A percentile compares a stretch with the other conserved stretches of the same genome.
These are phyloP conservation scores for Fusarium sp. DNA, from an alignment of 2,329 filamentous ascomycete genomes.

Conservation along the genomic window DNA sequence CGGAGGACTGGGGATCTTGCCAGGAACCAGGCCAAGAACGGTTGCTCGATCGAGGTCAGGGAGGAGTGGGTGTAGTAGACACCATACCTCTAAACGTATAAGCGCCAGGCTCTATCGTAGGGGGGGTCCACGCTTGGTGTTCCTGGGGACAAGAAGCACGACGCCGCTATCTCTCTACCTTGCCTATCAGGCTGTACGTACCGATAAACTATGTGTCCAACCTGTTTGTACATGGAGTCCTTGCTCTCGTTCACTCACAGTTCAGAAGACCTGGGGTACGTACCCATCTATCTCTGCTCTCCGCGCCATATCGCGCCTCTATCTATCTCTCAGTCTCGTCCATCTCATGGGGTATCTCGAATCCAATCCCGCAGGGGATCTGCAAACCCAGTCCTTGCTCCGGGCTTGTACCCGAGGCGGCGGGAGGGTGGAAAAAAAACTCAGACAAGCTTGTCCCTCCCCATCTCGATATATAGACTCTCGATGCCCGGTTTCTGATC, in stretches of 20 bases:
- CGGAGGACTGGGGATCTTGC: constrained; percentile 30
- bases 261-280: neutral
- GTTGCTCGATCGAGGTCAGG: constrained; percentile 6
- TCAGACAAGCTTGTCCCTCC: neutral
- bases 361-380: constrained; percentile 3
- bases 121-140: constrained; percentile 12
- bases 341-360: constrained; percentile 13
- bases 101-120: constrained; percentile 9
- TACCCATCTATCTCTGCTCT: neutral
- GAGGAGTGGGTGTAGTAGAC: constrained; percentile 30
- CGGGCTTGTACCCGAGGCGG: neutral
- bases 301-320: constrained; percentile 26
- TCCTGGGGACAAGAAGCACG: constrained; percentile 28
- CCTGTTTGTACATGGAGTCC: constrained; percentile 33
- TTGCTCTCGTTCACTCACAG: neutral
- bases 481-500: neutral
- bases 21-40: constrained; percentile 40
- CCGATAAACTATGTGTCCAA: constrained; percentile 45
- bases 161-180: constrained; percentile 41
- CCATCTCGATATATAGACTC: constrained; percentile 29
- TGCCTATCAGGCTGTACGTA: constrained; percentile 39
- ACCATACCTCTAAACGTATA: constrained; percentile 10
- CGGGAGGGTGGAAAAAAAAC: neutral
- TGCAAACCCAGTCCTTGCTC: constrained; percentile 10
- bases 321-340: constrained; percentile 17